Evolutionary conservation across 2,329 filamentous ascomycete genomes (phyloP).

Genomic region (Fusarium xylarioides): DNA sequence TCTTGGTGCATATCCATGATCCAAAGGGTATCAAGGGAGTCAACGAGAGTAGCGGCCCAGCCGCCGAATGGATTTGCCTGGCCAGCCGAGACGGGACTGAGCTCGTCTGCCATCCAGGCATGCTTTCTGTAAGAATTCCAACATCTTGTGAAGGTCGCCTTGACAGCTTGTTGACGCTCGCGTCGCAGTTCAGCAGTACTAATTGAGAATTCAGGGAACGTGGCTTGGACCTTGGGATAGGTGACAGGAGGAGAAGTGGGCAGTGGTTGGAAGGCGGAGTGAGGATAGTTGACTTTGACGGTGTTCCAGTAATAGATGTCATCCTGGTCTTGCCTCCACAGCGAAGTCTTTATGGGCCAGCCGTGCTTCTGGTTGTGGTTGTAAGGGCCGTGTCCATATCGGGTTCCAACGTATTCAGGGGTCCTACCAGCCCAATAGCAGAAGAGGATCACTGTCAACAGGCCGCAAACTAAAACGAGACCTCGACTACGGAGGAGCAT

Average conservation of each 20-base stretch:
- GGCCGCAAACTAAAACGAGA: conserved; percentile 28
- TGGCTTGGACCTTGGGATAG: conserved; percentile 48
- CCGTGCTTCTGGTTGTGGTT: conserved; percentile 36
- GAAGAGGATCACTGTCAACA: conserved; percentile 36
- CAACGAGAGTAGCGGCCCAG: conserved; percentile 74
- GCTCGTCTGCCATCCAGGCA: conserved; percentile 72
- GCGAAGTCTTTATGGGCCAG: conserved; percentile 32
- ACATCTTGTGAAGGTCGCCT: conserved; percentile 49
- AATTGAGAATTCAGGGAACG: conserved; percentile 43
- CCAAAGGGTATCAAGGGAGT: conserved; percentile 76
- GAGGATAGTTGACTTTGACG: conserved; percentile 42
- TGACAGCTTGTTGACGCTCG: conserved; percentile 51
- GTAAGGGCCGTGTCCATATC: conserved; percentile 30
- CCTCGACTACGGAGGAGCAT: conserved; percentile 38
- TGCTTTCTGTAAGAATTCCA: conserved; percentile 69
- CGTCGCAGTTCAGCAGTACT: conserved; percentile 44
- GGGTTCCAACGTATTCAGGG: conserved; percentile 24
- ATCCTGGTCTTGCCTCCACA: conserved; percentile 39
- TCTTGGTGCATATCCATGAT: conserved; percentile 74
- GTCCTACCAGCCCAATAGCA: conserved; percentile 30
- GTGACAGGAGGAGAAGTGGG: conserved; percentile 42
- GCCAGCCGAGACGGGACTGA: conserved; percentile 64
- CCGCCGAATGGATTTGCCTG: conserved; percentile 69
- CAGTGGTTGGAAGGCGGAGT: conserved; percentile 42
- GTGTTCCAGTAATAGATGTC: conserved; percentile 44